Evolutionary conservation across 2,329 filamentous ascomycete genomes (phyloP).

Genomic region (Cercospora sojina): DNA sequence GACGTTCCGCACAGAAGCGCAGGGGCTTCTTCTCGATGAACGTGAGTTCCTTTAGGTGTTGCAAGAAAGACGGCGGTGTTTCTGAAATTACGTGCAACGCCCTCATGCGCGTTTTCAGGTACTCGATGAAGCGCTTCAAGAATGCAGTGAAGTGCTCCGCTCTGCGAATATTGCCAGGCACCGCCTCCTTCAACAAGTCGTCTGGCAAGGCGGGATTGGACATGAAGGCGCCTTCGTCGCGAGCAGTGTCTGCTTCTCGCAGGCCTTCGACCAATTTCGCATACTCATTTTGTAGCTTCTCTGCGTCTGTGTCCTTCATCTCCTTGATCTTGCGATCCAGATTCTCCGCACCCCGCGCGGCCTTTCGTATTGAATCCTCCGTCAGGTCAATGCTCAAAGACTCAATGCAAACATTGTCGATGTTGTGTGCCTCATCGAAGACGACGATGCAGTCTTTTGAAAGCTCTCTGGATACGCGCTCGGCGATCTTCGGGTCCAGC

Average conservation of each 20-base stretch:
- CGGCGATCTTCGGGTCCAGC: conserved; percentile 95
- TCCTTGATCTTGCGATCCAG: conserved; percentile 87
- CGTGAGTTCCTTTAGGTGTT: conserved; percentile 89
- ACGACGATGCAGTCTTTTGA: conserved; percentile 98
- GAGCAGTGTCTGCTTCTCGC: conserved; percentile 80
- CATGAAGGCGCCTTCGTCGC: conserved; percentile 96
- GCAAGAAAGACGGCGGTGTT: conserved; percentile 88
- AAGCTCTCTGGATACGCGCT: conserved; percentile 88
- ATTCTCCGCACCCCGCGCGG: conserved; percentile 84
- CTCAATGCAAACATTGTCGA: conserved; percentile 99
- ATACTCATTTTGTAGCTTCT: conserved; percentile 93
- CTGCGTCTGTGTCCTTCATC: conserved; percentile 93
- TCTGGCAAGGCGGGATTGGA: conserved; percentile 92
- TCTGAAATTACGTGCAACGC: conserved; percentile 96
- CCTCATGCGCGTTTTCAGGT: conserved; percentile 94
- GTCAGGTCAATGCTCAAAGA: conserved; percentile 95
- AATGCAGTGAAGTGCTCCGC: conserved; percentile 96
- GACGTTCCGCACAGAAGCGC: conserved; percentile 87
- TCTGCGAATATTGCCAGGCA: conserved; percentile 92
- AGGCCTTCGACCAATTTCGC: conserved; percentile 91
- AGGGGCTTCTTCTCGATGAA: conserved; percentile 97
- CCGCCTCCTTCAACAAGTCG: conserved; percentile 90
- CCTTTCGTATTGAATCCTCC: conserved; percentile 88
- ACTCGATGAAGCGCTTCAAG: conserved; percentile 94
- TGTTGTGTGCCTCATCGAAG: conserved; percentile 98